phyloP scores from a whole-genome alignment of 2,329 filamentous ascomycete species.

The Exophiala bonariae region DNA sequence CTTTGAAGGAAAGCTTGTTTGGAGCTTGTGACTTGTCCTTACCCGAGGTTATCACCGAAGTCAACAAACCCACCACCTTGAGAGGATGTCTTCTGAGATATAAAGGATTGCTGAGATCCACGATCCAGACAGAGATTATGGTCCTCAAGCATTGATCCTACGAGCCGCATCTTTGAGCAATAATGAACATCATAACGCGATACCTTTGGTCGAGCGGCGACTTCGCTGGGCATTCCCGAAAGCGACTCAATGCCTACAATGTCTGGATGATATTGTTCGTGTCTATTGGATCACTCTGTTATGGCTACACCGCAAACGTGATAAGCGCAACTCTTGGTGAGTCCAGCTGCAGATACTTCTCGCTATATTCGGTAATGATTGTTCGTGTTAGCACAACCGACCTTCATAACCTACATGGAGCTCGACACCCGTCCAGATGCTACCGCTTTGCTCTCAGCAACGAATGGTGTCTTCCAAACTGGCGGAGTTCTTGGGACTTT shows the following conservation, averaged over 20 bases:
- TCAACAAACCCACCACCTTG: not conserved
- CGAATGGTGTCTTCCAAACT: slow-evolving; percentile 21
- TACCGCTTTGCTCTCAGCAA: slow-evolving; percentile 21
- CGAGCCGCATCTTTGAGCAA: not conserved
- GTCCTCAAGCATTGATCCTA: not conserved
- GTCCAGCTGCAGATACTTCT: too few relatives aligned
- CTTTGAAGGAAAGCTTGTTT: not conserved
- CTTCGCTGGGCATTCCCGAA: not conserved
- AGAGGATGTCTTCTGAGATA: not conserved
- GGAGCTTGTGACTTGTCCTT: not conserved
- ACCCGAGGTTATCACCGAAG: not conserved
- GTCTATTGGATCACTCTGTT: slow-evolving; percentile 22
- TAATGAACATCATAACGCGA: not conserved
- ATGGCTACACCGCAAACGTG: slow-evolving; percentile 25
- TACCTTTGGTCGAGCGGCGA: not conserved
- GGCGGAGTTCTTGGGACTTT: slow-evolving; percentile 19
- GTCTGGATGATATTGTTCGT: slow-evolving; percentile 18
- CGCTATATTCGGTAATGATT: too few relatives aligned
- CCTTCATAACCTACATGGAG: slow-evolving; percentile 40
- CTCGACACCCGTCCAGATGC: slow-evolving; percentile 18
- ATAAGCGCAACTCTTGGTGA: slow-evolving; percentile 28
- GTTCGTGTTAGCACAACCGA: slow-evolving; percentile 35
- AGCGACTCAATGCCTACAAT: slow-evolving; percentile 16
- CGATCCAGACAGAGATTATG: not conserved
- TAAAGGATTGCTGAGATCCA: not conserved